Evolutionary conservation across 2,329 filamentous ascomycete genomes (phyloP), one percentile per base, ranked within the genome.

Genomic region (Colletotrichum neosansevieriae): DNA sequence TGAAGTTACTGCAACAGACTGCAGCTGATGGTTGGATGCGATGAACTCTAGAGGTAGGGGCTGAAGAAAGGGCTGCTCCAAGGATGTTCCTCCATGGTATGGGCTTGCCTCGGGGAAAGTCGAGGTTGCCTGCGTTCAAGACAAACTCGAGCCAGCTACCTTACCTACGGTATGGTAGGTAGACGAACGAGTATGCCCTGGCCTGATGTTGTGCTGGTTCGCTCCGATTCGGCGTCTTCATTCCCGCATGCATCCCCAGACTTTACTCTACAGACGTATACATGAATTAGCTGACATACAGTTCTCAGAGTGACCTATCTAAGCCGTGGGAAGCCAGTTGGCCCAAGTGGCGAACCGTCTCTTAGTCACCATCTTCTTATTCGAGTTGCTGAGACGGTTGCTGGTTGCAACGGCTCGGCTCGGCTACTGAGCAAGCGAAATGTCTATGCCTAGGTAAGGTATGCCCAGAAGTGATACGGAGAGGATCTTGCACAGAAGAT

Each of bases 21-120:
- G 29, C 21, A 4, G 21, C 21, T 21, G 21, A 21, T 21, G 21
- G 32, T 19, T 40, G 40, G 53, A 65, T 65, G 65, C 54, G 54
- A 68, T 59, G 61, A 65, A 68, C 63, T 17, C 56, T 56, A 65
- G 24, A 47, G 54, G 40, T 56, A 65, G 24, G 54, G 54, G 40
- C 61, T 68, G 65, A 65, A 59, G 60, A 68, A 59, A 49, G 54
- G 61, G 65, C 19, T 19, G 51, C 60, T 54, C 6, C 61, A 58
- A 59, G 65, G 61, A 68, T 68, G 53, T 59, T 65, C 65, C 65
- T 65, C 19, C 49, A 38, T 19, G 54, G 54, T n/a, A 59, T 59
- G 61, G 38, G 34, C 21, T 12, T 65, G 61, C 65, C 56, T 58
- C 47, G 45, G 49, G 15, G 38, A 32, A 21, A 32, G n/a, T 58